A percentile compares a stretch with the other conserved stretches of the same genome.
Conservation (phyloP, 139 green algal genomes). For the Tetradesmus obliquus region DNA sequence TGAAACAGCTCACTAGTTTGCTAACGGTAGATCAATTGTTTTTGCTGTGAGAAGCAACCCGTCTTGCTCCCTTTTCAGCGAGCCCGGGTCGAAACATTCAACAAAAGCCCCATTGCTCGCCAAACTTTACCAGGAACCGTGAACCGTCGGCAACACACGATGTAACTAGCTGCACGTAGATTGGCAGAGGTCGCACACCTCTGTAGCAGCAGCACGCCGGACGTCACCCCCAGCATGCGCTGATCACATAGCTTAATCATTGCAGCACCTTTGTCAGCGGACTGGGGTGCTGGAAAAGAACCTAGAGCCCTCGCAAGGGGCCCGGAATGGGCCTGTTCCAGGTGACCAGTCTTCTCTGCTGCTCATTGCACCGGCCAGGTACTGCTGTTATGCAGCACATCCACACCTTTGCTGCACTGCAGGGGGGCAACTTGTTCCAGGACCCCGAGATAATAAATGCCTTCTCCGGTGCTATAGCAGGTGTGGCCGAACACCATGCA, state of each 20-base stretch:
- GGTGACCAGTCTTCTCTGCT: neutral
- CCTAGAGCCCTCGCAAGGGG: neutral
- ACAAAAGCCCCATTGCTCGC: neutral
- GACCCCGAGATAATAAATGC: slow-evolving; percentile 65
- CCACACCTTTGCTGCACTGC: neutral
- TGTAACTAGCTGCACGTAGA: neutral
- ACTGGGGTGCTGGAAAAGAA: neutral
- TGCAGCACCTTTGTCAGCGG: neutral
- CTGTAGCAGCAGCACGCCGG: neutral
- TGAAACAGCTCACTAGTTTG: neutral
- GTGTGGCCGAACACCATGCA: slow-evolving; percentile 20
- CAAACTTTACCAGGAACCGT: neutral
- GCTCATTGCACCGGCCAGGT: neutral
- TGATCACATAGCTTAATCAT: neutral
- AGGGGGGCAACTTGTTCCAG: slow-evolving; percentile 1
- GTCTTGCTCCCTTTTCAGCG: neutral
- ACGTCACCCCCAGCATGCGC: neutral
- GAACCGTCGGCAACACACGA: neutral
- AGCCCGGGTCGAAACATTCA: neutral
- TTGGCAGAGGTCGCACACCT: neutral
- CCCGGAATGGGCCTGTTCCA: slow-evolving; percentile 39
- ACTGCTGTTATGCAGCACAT: slow-evolving; percentile 10
- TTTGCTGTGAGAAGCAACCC: neutral
- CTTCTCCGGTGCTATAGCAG: slow-evolving; percentile 65
- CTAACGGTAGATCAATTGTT: neutral